These are phyloP conservation scores for Pulveroboletus sp. DNA, from an alignment of 768 basidiomycete genomes.

Conservation along the genomic window DNA sequence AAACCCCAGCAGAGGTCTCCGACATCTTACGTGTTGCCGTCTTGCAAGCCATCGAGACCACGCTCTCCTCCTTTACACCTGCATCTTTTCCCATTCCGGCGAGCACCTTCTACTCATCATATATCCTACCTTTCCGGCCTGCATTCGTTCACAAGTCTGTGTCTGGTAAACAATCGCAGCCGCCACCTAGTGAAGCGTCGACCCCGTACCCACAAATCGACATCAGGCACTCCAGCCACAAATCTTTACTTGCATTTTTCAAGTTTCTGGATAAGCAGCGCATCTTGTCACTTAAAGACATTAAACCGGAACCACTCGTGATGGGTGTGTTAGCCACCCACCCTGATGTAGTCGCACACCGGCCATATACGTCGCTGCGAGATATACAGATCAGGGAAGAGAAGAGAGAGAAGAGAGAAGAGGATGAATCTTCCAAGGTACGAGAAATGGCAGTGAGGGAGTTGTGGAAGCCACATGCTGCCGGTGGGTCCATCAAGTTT, in stretches of 20 bases:
- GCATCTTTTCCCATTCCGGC: conserved; percentile 71
- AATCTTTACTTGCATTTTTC: conserved; percentile 78
- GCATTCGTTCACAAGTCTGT: conserved; percentile 37
- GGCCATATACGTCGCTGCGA: conserved; percentile 52
- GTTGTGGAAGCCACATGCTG: conserved; percentile 70
- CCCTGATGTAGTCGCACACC: conserved; percentile 50
- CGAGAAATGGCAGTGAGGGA: conserved; percentile 58
- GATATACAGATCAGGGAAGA: conserved; percentile 61
- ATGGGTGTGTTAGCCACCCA: conserved; percentile 54
- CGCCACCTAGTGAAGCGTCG: conserved; percentile 13
- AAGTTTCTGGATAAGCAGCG: conserved; percentile 71
- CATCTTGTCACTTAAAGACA: conserved; percentile 66
- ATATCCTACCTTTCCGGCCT: conserved; percentile 78
- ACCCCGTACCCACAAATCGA: conserved; percentile 46
- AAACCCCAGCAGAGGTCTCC: conserved; percentile 20
- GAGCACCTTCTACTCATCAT: conserved; percentile 67
- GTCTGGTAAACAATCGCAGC: conserved; percentile 3
- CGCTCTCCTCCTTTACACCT: conserved; percentile 41
- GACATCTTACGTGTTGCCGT: conserved; percentile 54
- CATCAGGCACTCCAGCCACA: conserved; percentile 76
- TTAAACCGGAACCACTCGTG: conserved; percentile 48
- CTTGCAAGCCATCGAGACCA: conserved; percentile 58
- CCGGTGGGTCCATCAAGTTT: conserved; percentile 42
- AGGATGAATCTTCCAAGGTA: conserved; percentile 41
- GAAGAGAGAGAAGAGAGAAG: conserved; percentile 52